Evolutionary conservation across 176 grass and related monocot genomes (phyloP).

Genomic region (Cenchrus americanus): DNA sequence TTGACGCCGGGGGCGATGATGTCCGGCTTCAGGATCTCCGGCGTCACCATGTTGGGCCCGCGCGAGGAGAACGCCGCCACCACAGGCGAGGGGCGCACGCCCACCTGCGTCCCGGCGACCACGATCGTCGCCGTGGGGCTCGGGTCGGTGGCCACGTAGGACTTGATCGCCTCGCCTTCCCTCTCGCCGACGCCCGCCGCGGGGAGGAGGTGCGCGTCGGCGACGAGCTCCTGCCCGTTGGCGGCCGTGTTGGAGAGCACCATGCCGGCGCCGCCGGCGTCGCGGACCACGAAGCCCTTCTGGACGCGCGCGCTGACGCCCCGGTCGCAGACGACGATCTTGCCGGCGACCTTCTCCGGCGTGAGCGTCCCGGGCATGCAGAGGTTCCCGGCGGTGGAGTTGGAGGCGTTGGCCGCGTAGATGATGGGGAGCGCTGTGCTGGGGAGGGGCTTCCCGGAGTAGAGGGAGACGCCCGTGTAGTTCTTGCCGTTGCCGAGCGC

Average conservation of each 20-base stretch:
- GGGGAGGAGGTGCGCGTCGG: constrained; percentile 80
- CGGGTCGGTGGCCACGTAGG: constrained; percentile 51
- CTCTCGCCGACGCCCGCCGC: constrained; percentile 65
- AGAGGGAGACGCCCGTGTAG: constrained; percentile 75
- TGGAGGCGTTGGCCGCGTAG: constrained; percentile 81
- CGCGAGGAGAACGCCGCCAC: constrained; percentile 88
- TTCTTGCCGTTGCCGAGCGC: constrained; percentile 80
- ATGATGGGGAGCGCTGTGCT: constrained; percentile 47
- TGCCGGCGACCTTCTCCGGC: constrained; percentile 73
- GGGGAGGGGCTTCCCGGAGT: constrained; percentile 64
- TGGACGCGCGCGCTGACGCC: constrained; percentile 81
- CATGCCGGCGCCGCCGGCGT: constrained; percentile 79
- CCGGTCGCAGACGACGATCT: constrained; percentile 87
- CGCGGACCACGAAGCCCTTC: constrained; percentile 78
- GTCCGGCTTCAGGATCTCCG: constrained; percentile 86
- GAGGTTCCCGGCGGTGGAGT: constrained; percentile 74
- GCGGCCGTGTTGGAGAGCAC: constrained; percentile 80
- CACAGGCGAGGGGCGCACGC: constrained; percentile 62
- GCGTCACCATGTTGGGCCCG: constrained; percentile 74
- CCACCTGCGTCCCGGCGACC: constrained; percentile 74
- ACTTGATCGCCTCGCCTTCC: constrained; percentile 59
- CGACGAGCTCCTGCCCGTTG: constrained; percentile 90
- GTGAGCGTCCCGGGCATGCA: constrained; percentile 76
- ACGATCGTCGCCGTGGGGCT: constrained; percentile 62
- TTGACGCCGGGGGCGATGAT: constrained; percentile 81